Evolutionary conservation across 208 protist species (phyloP), one percentile per base, ranked within the genome.

Genomic region (Leishmania arabica): DNA sequence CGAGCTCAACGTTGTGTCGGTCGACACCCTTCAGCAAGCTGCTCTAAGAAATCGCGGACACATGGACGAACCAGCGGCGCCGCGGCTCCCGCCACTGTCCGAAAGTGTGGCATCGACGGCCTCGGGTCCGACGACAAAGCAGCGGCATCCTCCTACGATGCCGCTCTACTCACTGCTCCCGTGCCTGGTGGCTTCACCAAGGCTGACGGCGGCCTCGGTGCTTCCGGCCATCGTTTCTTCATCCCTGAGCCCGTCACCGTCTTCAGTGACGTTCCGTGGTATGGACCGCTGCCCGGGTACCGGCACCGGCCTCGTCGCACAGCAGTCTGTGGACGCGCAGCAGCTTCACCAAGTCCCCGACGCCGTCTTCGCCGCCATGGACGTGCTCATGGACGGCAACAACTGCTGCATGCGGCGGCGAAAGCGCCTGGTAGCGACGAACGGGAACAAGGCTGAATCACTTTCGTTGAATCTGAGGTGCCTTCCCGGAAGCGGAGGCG

Each of bases 381-480:
- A 95, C 78, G 84, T 96, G n/a, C 75, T 82, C 24, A 83, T 96
- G 85, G 93, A 96, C 75, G 93, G 91, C 21, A 96, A 96, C 73
- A 89, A 86, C 72, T 86, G 85, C 62, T 88, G 84, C 60, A 65
- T 95, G 60, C 89, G 88, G 49, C 87, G 79, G n/a, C 90, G 91
- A 24, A 78, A 78, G 34, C 79, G 75, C 15, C 49, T n/a, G 58
- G 7, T 27, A n/a, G 60, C 56, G 9, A 69, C 72, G 49, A 72
- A 75, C 40, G 17, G n/a, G 1, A 45, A 24, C 71, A 75, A 37
- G 31, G 71, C 40, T 6, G 15, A 9, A n/a, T 9, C 54, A 49
- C 73, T 77, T 17, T 24, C 49, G 3, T 7, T 77, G 53, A 56
- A 66, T 5, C 49, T 13, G 11, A n/a, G 17, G 11, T 40, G 15